phyloP scores from a whole-genome alignment of 441 rosid species.

The Syzygium syzygioides region DNA sequence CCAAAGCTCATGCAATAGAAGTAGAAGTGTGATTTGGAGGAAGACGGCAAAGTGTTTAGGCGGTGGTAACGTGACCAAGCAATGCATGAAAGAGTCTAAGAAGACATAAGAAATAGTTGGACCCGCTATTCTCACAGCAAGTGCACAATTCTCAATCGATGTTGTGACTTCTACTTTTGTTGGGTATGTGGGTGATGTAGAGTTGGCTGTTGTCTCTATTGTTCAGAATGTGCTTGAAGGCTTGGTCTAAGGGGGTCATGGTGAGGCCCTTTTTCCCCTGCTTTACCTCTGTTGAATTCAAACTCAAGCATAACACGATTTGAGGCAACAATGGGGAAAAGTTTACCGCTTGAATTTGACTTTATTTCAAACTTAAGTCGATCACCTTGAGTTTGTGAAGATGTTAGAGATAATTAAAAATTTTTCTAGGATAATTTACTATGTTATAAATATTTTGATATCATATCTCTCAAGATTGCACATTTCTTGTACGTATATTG shows the following conservation, averaged over 20 bases:
- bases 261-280: conserved; percentile 10
- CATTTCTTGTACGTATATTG: too few relatives aligned
- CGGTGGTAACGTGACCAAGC: neutral
- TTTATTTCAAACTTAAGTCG: too few relatives aligned
- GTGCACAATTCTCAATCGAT: conserved; percentile 25
- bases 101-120: conserved; percentile 32
- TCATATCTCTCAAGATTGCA: too few relatives aligned
- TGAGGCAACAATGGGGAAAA: too few relatives aligned
- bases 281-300: neutral
- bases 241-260: conserved; percentile 38
- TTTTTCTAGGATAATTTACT: too few relatives aligned
- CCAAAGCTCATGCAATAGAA: neutral
- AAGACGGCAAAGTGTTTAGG: neutral
- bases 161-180: conserved; percentile 24
- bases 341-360: too few relatives aligned
- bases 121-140: conserved; percentile 25
- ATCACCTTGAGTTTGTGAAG: too few relatives aligned
- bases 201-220: conserved; percentile 34
- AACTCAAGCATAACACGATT: too few relatives aligned
- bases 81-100: conserved; percentile 30
- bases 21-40: neutral
- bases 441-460: too few relatives aligned
- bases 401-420: too few relatives aligned
- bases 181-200: conserved; percentile 25
- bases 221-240: conserved; percentile 38